Evolutionary conservation across 805 yeast species (phyloP).

Genomic region (Metschnikowia kunwiensis): DNA sequence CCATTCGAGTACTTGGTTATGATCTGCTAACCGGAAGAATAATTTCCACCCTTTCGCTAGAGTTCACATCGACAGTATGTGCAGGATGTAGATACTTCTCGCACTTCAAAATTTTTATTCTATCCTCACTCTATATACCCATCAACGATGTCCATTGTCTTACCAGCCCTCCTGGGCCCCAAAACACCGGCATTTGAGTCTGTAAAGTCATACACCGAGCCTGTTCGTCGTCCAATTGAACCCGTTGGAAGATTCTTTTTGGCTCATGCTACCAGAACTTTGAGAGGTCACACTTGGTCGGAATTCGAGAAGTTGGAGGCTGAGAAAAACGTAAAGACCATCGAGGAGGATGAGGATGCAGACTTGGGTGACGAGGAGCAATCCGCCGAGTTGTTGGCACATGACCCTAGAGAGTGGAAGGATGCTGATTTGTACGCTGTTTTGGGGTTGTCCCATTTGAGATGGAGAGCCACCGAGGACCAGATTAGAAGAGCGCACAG

Average conservation of each 20-base stretch:
- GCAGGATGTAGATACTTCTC: background rate
- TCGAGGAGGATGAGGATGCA: constrained; percentile 61
- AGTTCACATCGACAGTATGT: too few relatives aligned
- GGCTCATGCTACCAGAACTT: constrained; percentile 93
- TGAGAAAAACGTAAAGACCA: constrained; percentile 71
- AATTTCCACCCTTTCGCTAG: too few relatives aligned
- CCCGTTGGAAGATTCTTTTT: constrained; percentile 95
- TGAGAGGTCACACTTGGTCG: constrained; percentile 98
- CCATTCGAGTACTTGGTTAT: background rate
- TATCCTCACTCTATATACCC: background rate
- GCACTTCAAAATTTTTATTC: background rate
- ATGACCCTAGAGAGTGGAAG: constrained; percentile 99
- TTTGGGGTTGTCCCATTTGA: constrained; percentile 84
- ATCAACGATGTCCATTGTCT: constrained; percentile 34
- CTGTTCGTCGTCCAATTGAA: constrained; percentile 80
- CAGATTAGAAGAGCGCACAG: constrained; percentile 97
- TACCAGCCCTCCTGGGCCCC: constrained; percentile 50
- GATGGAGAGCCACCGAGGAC: constrained; percentile 87
- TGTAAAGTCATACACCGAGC: constrained; percentile 49
- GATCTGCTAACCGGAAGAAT: too few relatives aligned
- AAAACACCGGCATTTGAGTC: constrained; percentile 50
- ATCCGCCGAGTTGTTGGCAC: constrained; percentile 64
- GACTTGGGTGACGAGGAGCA: constrained; percentile 76
- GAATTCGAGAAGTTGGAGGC: constrained; percentile 94
- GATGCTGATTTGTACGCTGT: constrained; percentile 94